Conservation (phyloP, 345 rosid species). For the Toxicodendron radicans region DNA sequence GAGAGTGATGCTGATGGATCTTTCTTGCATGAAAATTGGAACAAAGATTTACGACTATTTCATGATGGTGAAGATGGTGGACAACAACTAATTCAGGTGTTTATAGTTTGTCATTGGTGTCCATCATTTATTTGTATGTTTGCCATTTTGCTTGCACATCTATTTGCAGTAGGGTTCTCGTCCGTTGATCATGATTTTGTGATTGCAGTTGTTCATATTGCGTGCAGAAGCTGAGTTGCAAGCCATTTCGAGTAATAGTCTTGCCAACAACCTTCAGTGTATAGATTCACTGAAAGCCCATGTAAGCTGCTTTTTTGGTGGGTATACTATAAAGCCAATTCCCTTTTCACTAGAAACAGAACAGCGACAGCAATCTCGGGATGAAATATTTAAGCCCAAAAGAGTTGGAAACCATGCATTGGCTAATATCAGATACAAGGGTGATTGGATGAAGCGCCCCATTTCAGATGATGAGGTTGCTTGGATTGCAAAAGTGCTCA, state of each 20-base stretch:
- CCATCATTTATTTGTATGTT: background rate
- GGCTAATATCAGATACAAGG: conserved; percentile 54
- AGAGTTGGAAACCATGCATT: conserved; percentile 47
- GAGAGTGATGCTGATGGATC: conserved; percentile 92
- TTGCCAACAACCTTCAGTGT: conserved; percentile 39
- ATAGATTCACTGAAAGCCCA: conserved; percentile 58
- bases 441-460: conserved; percentile 92
- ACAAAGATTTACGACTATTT: conserved; percentile 77
- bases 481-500: conserved; percentile 73
- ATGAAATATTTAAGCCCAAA: conserved; percentile 79
- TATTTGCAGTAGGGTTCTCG: background rate
- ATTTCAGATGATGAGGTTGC: conserved; percentile 74
- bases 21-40: conserved; percentile 87
- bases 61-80: conserved; percentile 83
- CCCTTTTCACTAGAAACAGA: conserved; percentile 41
- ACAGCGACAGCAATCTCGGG: conserved; percentile 45
- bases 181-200: conserved; percentile 23
- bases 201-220: conserved; percentile 73
- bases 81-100: conserved; percentile 84
- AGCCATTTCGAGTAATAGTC: conserved; percentile 49
- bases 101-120: conserved; percentile 3
- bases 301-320: conserved; percentile 60
- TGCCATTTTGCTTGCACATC: background rate
- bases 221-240: conserved; percentile 90
- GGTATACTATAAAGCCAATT: conserved; percentile 47